Evolutionary conservation across 2,329 filamentous ascomycete genomes (phyloP).

Genomic region (Ophiostoma fasciatum): DNA sequence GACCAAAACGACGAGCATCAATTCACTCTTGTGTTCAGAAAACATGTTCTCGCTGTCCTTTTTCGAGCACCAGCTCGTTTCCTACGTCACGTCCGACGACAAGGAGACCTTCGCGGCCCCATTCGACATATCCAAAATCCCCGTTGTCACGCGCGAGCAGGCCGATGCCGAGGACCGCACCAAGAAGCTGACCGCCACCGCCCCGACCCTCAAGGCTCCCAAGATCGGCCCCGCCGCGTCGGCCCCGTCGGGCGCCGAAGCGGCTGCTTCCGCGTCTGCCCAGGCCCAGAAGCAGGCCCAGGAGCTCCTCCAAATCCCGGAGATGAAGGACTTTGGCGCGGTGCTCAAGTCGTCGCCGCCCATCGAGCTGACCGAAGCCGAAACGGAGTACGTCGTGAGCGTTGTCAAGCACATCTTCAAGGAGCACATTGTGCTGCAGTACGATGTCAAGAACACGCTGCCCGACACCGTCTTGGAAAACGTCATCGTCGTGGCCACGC

Average conservation of each 20-base stretch:
- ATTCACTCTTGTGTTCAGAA: conserved; percentile 44
- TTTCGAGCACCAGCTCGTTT: conserved; percentile 92
- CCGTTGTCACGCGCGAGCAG: conserved; percentile 88
- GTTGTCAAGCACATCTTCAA: conserved; percentile 97
- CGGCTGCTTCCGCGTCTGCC: conserved; percentile 60
- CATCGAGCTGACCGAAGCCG: conserved; percentile 86
- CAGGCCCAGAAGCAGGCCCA: conserved; percentile 79
- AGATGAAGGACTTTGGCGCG: conserved; percentile 76
- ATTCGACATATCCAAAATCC: conserved; percentile 84
- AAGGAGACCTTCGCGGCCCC: conserved; percentile 70
- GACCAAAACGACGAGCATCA: neutral
- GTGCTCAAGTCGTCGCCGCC: conserved; percentile 81
- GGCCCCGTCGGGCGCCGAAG: conserved; percentile 50
- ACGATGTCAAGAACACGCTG: conserved; percentile 94
- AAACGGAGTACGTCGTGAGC: conserved; percentile 91
- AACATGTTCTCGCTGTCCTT: conserved; percentile 89
- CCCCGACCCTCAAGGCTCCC: conserved; percentile 86
- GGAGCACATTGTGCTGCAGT: conserved; percentile 89
- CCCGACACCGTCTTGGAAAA: conserved; percentile 82
- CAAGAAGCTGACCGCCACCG: conserved; percentile 89
- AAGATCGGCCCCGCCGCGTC: conserved; percentile 65
- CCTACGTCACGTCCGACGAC: conserved; percentile 91
- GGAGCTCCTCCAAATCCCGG: conserved; percentile 76
- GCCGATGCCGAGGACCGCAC: conserved; percentile 90
- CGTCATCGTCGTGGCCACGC: conserved; percentile 67